Base-by-base conservation (phyloP, 164 flowering plant species). In the Akebia trifoliata region DNA sequence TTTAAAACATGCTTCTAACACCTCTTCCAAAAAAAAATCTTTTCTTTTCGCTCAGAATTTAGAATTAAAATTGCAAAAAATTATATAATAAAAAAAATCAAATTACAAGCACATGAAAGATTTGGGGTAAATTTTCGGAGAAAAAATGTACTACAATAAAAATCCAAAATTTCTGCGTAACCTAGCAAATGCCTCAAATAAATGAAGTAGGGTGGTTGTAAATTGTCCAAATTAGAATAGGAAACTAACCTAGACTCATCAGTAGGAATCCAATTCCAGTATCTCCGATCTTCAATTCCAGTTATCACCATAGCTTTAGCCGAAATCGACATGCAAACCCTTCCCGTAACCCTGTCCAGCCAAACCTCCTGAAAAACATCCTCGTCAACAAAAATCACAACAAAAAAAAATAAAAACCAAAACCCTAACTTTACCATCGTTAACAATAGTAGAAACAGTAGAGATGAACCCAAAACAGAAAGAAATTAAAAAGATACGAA, bases 201-300 rank as follows among this genome's bases (percentile, higher is more conserved):
- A 53, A 8, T 38, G 30, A 52, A 52, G 29, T 8, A 50, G 1
- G 12, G 11, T 37, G 37, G 12, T 3, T 21, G 21, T 4, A 20
- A 25, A 10, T 29, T 3, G 1, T 35, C 0, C 7, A 4, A 48
- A 28, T n/a, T 6, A 2, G 30, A 21, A 45, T 45, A 14, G 12
- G 6, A 60, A 30, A 55, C 76, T 35, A 26, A 93, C 99, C 99
- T 82, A 28, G 99, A 90, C 75, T 93, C 99, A 68, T 93, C 99
- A 18, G 96, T 86, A 31, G 90, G 80, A 60, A 87, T 34, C 94
- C 93, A 90, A 60, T 68, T 90, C 99, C 99, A 93, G 72, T 90
- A 87, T 69, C 99, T 83, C 50, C 97, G 72, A 73, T 93, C 99
- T 35, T 93, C 99, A 55, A 93, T 87, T 46, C 96, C 96, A 2